Percentiles rank a stretch among this genome's conserved stretches.
phyloP scores from a whole-genome alignment of 108 stramenopile species.

The Ochromonas danica region DNA sequence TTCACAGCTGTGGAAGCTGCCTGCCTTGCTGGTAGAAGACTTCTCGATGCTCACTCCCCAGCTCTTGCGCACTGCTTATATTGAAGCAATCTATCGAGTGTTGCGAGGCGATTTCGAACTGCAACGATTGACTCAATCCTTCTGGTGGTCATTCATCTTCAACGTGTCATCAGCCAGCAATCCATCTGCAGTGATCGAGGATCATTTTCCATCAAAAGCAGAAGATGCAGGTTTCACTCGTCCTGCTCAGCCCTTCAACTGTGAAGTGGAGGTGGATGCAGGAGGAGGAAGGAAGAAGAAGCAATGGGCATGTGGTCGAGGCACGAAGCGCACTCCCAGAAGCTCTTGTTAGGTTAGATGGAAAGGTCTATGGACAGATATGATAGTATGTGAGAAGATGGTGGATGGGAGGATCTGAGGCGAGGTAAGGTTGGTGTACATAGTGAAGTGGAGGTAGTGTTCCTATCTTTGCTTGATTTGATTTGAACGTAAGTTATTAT shows the following conservation, averaged over 20 bases:
- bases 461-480: too few relatives aligned
- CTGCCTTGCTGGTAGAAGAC: constrained; percentile 27
- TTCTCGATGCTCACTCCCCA: background rate
- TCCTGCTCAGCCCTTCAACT: background rate
- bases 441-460: too few relatives aligned
- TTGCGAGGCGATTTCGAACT: constrained; percentile 27
- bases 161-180: constrained; percentile 4
- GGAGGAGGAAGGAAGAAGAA: too few relatives aligned
- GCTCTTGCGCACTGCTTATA: constrained; percentile 24
- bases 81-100: constrained; percentile 30
- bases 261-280: background rate
- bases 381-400: too few relatives aligned
- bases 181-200: background rate
- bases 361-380: too few relatives aligned
- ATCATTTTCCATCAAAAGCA: background rate
- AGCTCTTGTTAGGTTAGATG: constrained; percentile 5
- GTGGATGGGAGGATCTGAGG: too few relatives aligned
- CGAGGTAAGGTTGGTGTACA: too few relatives aligned
- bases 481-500: too few relatives aligned
- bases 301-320: background rate
- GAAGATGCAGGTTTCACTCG: constrained; percentile 5
- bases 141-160: constrained; percentile 20
- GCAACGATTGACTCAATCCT: constrained; percentile 25
- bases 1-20: constrained; percentile 12
- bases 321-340: constrained; percentile 3